Percentiles rank a stretch among this genome's conserved stretches.
phyloP scores from a whole-genome alignment of 116 monocot genomes.

The Zostera marina region DNA sequence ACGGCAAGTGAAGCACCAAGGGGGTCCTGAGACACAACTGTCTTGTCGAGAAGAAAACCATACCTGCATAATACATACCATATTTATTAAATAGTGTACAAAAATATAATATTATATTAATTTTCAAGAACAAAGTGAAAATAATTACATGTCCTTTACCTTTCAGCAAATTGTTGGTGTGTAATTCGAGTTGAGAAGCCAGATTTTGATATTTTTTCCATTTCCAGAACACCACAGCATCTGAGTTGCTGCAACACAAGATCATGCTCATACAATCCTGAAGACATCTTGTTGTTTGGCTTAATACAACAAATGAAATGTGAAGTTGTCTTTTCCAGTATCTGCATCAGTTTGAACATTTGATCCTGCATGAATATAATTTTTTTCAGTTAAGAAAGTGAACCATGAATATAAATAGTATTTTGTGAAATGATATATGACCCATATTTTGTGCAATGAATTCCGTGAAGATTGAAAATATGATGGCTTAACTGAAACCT shows the following conservation, averaged over 20 bases:
- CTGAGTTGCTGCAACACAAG: constrained; percentile 75
- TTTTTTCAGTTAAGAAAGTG: background rate
- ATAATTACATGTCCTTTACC: constrained; percentile 32
- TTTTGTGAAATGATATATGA: no score
- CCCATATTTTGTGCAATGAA: no score
- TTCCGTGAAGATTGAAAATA: no score
- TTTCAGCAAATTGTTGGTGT: constrained; percentile 87
- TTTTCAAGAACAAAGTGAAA: no score
- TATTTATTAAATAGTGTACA: background rate
- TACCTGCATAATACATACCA: constrained; percentile 45
- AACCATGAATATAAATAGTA: background rate
- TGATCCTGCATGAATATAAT: constrained; percentile 38
- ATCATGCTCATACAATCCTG: constrained; percentile 70
- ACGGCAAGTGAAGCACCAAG: constrained; percentile 88
- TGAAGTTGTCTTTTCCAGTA: constrained; percentile 78
- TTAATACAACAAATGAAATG: constrained; percentile 97
- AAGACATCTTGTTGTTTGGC: constrained; percentile 64
- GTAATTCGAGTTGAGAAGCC: constrained; percentile 89
- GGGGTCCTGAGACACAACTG: constrained; percentile 77
- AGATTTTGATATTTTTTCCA: constrained; percentile 81
- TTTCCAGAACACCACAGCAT: constrained; percentile 94
- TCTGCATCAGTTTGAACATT: constrained; percentile 94
- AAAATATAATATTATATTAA: background rate
- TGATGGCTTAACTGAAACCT: no score
- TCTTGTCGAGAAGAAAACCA: constrained; percentile 88